These are phyloP conservation scores for Acrocalymma vagum DNA, from an alignment of 2,329 filamentous ascomycete species.

Conservation along the genomic window DNA sequence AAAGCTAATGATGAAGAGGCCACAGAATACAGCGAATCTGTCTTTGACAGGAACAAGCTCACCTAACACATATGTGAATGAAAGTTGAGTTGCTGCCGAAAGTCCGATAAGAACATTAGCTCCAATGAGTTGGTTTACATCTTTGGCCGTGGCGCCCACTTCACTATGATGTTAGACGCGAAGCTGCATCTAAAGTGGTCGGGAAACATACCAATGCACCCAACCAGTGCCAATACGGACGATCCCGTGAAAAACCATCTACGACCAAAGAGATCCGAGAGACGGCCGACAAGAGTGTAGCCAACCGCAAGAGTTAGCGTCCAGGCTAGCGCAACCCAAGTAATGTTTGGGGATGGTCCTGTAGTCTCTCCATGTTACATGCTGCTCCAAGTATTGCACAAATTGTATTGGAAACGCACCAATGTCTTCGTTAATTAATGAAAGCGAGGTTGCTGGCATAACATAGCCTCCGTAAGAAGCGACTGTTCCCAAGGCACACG, in stretches of 20 bases:
- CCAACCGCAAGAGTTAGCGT: conserved; percentile 9
- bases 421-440: too few relatives aligned
- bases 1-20: conserved; percentile 21
- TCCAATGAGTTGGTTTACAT: conserved; percentile 15
- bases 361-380: too few relatives aligned
- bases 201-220: too few relatives aligned
- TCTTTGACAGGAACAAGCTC: conserved; percentile 34
- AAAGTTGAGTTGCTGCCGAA: conserved; percentile 21
- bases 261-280: conserved; percentile 27
- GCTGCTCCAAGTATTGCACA: too few relatives aligned
- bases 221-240: conserved; percentile 29
- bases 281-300: conserved; percentile 12
- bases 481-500: too few relatives aligned
- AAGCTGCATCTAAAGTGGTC: conserved; percentile 20
- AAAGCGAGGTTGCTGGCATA: too few relatives aligned
- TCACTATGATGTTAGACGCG: conserved; percentile 16
- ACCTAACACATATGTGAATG: conserved; percentile 25
- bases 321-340: conserved; percentile 18
- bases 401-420: too few relatives aligned
- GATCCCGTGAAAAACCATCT: conserved; percentile 42
- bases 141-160: conserved; percentile 30
- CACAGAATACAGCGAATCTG: conserved; percentile 20
- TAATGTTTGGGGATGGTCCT: conserved; percentile 18
- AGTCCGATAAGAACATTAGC: too few relatives aligned
- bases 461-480: too few relatives aligned